Evolutionary conservation across 78 protist species (phyloP).

Genomic region (Planoprotostelium fungivorum): DNA sequence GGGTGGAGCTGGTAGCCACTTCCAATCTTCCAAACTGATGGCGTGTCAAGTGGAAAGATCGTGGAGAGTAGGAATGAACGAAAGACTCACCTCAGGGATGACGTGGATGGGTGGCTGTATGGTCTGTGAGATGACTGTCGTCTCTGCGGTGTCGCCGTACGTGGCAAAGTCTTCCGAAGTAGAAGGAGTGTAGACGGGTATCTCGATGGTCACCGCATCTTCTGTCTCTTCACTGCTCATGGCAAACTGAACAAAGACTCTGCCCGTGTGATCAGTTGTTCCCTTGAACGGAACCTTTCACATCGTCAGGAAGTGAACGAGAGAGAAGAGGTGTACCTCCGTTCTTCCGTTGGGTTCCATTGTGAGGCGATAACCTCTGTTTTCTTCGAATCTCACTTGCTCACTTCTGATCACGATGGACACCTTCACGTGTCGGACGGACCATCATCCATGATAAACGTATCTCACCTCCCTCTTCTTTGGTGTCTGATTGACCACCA

Average conservation of each 20-base stretch:
- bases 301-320: not conserved
- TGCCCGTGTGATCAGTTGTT: not conserved
- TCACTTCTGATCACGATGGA: not conserved
- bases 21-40: not conserved
- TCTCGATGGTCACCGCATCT: not conserved
- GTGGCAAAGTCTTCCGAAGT: not conserved
- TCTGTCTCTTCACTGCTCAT: not conserved
- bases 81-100: not conserved
- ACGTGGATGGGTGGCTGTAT: not conserved
- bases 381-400: not conserved
- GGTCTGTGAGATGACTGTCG: not conserved
- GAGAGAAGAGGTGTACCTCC: not conserved
- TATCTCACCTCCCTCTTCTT: not conserved
- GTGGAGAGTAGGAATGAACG: not conserved
- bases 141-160: not conserved
- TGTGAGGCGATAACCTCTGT: not conserved
- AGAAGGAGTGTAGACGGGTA: not conserved
- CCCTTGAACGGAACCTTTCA: not conserved
- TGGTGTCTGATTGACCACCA: not conserved
- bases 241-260: not conserved
- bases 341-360: not conserved
- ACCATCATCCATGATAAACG: not conserved
- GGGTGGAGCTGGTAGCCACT: not conserved
- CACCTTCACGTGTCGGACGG: not conserved
- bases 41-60: not conserved